Conservation (phyloP, 2,329 filamentous ascomycete genomes). For the Aspergillus ochraceoroseus region DNA sequence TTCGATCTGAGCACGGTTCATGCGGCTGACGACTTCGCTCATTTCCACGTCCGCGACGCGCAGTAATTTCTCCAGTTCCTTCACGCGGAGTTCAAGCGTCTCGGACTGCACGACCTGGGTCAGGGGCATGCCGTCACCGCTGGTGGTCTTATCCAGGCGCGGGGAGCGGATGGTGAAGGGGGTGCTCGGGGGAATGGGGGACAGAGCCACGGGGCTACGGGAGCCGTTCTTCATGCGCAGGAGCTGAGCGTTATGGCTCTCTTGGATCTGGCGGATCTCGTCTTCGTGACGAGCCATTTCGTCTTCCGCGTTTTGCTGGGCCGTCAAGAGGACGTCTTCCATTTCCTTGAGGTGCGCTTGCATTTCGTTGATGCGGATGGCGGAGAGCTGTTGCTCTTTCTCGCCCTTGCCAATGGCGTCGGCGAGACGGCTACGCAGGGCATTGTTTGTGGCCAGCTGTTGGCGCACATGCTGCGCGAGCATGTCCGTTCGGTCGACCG, state of each 20-base stretch:
- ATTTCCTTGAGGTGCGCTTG: slow-evolving; percentile 74
- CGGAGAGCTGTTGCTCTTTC: slow-evolving; percentile 72
- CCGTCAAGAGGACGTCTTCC: slow-evolving; percentile 76
- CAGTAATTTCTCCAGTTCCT: slow-evolving; percentile 78
- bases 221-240: slow-evolving; percentile 60
- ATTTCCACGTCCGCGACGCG: slow-evolving; percentile 72
- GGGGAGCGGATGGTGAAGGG: slow-evolving; percentile 58
- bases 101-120: slow-evolving; percentile 69
- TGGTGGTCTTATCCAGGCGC: slow-evolving; percentile 57
- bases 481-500: slow-evolving; percentile 71
- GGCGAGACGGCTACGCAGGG: slow-evolving; percentile 68
- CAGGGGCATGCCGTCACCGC: slow-evolving; percentile 55
- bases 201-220: slow-evolving; percentile 45
- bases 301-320: slow-evolving; percentile 83
- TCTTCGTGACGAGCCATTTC: slow-evolving; percentile 79
- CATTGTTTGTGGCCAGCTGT: slow-evolving; percentile 72
- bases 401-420: slow-evolving; percentile 80
- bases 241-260: slow-evolving; percentile 71
- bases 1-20: slow-evolving; percentile 79
- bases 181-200: slow-evolving; percentile 57
- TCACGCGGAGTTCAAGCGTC: slow-evolving; percentile 69
- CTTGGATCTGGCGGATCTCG: slow-evolving; percentile 69
- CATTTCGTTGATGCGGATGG: slow-evolving; percentile 74
- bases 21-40: slow-evolving; percentile 74
- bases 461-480: slow-evolving; percentile 72